phyloP scores from a whole-genome alignment of 75 land plant genomes.

The Ceratopteris richardii region DNA sequence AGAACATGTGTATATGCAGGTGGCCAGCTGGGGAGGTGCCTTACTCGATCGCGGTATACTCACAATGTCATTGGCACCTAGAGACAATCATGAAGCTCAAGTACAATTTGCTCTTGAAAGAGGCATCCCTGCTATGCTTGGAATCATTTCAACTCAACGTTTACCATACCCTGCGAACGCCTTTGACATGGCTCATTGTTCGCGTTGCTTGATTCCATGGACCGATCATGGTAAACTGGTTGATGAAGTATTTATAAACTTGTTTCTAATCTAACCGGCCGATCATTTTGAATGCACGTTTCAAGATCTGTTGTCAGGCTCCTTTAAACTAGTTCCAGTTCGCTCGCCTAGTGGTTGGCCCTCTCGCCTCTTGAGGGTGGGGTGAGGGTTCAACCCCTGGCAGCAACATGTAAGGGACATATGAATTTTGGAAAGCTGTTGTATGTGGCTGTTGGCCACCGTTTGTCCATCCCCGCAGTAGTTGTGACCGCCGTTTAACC shows the following conservation, averaged over 20 bases:
- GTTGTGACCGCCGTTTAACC: too few relatives aligned
- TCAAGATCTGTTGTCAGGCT: too few relatives aligned
- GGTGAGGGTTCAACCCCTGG: too few relatives aligned
- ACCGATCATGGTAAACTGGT: constrained; percentile 66
- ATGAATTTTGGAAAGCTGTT: too few relatives aligned
- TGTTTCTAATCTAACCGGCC: background rate
- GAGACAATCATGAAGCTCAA: constrained; percentile 97
- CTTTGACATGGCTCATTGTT: constrained; percentile 98
- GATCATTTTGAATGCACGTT: too few relatives aligned
- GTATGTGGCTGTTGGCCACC: too few relatives aligned
- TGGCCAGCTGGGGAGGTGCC: constrained; percentile 97
- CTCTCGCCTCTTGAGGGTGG: too few relatives aligned
- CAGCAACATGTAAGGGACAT: too few relatives aligned
- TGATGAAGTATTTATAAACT: too few relatives aligned
- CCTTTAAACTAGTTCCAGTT: too few relatives aligned
- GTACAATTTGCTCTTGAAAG: constrained; percentile 97
- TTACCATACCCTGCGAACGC: constrained; percentile 90
- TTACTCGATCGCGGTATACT: constrained; percentile 68
- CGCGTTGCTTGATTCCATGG: constrained; percentile 96
- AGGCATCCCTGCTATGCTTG: constrained; percentile 92
- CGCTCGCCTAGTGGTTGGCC: too few relatives aligned
- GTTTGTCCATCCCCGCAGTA: too few relatives aligned
- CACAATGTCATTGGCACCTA: constrained; percentile 84
- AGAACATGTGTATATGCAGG: constrained; percentile 26
- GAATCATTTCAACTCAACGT: constrained; percentile 83